Evolutionary conservation across 257 asterid genomes (phyloP).

Genomic region (Capsicum pubescens): DNA sequence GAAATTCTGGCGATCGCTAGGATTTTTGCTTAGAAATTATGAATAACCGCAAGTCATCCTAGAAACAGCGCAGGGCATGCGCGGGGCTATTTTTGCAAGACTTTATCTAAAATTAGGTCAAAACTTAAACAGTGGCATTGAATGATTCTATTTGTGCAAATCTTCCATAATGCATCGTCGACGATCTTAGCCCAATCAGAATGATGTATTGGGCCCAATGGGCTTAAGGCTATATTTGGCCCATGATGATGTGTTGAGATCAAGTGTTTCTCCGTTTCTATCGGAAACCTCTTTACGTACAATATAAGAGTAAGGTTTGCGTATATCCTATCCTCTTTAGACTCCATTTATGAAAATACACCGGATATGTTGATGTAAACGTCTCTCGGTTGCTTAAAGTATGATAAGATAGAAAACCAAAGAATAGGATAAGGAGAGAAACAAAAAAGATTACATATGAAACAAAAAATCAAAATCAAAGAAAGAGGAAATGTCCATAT

Average conservation of each 20-base stretch:
- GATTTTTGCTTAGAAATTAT: background rate
- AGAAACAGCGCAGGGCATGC: background rate
- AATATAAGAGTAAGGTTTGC: background rate
- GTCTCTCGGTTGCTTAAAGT: background rate
- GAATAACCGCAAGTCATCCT: background rate
- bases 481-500: constrained; percentile 33
- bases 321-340: background rate
- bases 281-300: background rate
- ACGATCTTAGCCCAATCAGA: background rate
- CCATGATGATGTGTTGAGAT: constrained; percentile 11
- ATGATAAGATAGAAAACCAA: background rate
- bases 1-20: background rate
- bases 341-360: too few species aligned
- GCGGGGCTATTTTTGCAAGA: background rate
- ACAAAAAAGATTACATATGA: background rate
- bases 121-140: background rate
- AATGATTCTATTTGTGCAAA: background rate
- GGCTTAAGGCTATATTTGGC: background rate
- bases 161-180: background rate
- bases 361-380: too few species aligned
- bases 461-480: constrained; percentile 32
- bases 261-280: background rate
- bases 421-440: background rate
- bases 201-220: background rate
- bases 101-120: background rate